Evolutionary conservation across 2,329 filamentous ascomycete species (phyloP), one percentile per base, ranked within the genome.

Genomic region (Ceratocystis eucalypticola): DNA sequence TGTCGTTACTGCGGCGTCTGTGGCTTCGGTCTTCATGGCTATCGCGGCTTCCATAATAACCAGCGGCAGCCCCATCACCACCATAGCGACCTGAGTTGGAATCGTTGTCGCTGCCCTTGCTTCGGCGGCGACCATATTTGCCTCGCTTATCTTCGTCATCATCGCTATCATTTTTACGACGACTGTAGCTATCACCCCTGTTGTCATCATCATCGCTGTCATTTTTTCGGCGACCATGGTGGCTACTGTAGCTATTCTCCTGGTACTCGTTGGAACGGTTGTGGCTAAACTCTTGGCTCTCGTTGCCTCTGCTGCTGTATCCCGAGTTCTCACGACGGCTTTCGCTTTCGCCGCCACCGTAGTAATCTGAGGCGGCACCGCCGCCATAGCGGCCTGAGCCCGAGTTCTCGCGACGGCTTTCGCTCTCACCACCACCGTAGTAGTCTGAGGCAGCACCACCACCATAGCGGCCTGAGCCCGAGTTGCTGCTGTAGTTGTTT

Each of bases 281-380:
- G 74, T 86, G 82, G 5, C 82, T 84, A 22, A 83, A 84, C 66
- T 88, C 37, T 68, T 85, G 84, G 74, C 89, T 82, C 4, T 82
- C 84, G 25, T 41, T 41, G 3, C 48, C 20, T 53, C 48, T 53
- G 48, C 48, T 81, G 69, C 84, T 77, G 61, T 66, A 59, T 44
- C 48, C 50, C 12, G 66, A 57, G 10, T 68, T 64, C 20, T 67
- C 62, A 2, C 45, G 61, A 10, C 62, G 66, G 20, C 44, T 53
- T 22, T 59, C 63, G 15, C 33, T 20, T 71, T 86, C 81, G 69
- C 83, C 86, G 5, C 83, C 80, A 55, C 83, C 81, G 2, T 80
- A 80, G 64, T 78, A 75, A 5, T 74, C 76, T 20, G 79, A 78
- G 8, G 77, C 79, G 6, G 80, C 79, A 72, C 88, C 66, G 37